Evolutionary conservation across 1,139 yeast genomes (phyloP), one percentile per base, ranked within the genome.

Genomic region (Geotrichum restrictum): DNA sequence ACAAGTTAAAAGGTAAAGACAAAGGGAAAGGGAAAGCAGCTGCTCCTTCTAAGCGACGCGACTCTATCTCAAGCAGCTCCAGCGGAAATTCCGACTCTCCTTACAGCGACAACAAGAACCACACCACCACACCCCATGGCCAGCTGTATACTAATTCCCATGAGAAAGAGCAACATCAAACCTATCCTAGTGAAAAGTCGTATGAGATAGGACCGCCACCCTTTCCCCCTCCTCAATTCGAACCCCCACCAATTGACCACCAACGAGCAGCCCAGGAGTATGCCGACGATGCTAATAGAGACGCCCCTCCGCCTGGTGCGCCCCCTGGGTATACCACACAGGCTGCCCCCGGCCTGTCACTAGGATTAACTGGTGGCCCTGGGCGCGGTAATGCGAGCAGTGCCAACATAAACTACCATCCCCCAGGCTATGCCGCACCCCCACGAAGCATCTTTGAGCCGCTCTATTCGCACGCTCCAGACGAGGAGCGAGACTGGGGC

Each of bases 401-500:
- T 22, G 5, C 42, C 55, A 13, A 44, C 48, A 31, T 38, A 44
- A 33, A 46, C 50, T 51, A 47, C 41, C 31, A 27, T 18, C 50
- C 52, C 24, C 49, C 53, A 11, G 48, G 47, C 10, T 59, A 58
- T 41, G 56, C 56, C 10, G 62, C 60, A 3, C 60, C 62, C 6
- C 45, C 53, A 13, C 40, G 48, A 10, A 43, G 55, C 27, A 58
- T 56, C 31, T 51, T 56, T 34, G 55, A 54, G 16, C 50, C 60
- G n/a, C 46, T 60, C 33, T 57, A 52, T 32, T 59, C 64, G 3
- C 53, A 56, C 19, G 62, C 65, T 2, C 45, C 56, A 5, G 59
- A 58, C 39, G 60, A 57, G 19, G 65, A 62, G 43, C 50, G 62
- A 8, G 60, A 60, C 29, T 44, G 55, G 55, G 65, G 62, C 3